Conservation (phyloP, 1,284 basidiomycete species). For the Somion occarium region DNA sequence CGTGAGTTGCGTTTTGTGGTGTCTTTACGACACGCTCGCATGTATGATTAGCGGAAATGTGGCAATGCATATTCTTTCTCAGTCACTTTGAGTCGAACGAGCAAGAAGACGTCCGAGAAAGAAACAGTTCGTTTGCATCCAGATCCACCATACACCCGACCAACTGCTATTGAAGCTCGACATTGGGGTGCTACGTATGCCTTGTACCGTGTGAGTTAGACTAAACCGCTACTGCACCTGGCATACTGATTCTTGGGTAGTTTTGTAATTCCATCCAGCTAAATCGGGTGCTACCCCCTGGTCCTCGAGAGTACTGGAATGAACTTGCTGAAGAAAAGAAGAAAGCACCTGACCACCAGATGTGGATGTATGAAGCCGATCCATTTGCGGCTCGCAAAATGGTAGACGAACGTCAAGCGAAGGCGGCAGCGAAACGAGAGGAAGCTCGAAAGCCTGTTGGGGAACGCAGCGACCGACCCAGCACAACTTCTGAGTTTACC, state of each 20-base stretch:
- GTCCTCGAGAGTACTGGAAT: slow-evolving; percentile 83
- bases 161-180: slow-evolving; percentile 68
- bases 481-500: slow-evolving; percentile 48
- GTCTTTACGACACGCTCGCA: slow-evolving; percentile 8
- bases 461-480: slow-evolving; percentile 6
- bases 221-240: not conserved
- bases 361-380: slow-evolving; percentile 85
- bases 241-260: slow-evolving; percentile 31
- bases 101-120: slow-evolving; percentile 65
- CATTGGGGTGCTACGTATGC: slow-evolving; percentile 90
- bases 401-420: slow-evolving; percentile 62
- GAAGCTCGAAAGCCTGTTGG: slow-evolving; percentile 15
- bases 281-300: slow-evolving; percentile 74
- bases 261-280: slow-evolving; percentile 79
- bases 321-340: slow-evolving; percentile 71
- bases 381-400: slow-evolving; percentile 74
- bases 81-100: slow-evolving; percentile 58
- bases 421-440: slow-evolving; percentile 43
- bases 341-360: slow-evolving; percentile 59
- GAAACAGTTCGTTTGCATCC: slow-evolving; percentile 74
- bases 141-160: slow-evolving; percentile 58
- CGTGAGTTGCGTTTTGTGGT: slow-evolving; percentile 35
- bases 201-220: slow-evolving; percentile 70
- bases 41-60: slow-evolving; percentile 36
- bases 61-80: slow-evolving; percentile 53